Base-by-base conservation (phyloP, 2,329 filamentous ascomycete species). In the Colletotrichum camelliae region DNA sequence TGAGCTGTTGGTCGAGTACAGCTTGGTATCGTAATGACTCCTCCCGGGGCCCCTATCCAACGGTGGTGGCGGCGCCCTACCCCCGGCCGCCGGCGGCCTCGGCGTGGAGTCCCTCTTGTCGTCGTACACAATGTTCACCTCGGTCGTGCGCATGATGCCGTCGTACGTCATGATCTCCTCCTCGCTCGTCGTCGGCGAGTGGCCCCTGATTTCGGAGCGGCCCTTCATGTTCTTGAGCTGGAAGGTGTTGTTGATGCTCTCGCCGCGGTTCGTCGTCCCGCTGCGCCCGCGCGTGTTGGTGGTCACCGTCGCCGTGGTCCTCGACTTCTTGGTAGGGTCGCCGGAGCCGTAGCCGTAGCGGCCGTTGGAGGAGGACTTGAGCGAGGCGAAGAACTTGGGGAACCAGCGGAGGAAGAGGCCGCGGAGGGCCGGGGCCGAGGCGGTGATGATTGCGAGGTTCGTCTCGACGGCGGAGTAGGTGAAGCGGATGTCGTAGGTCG, bases 81-180 rank as follows among this genome's bases (percentile, higher is more conserved):
- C 37, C 10, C 37, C 48, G 71, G 29, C 29, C 4, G 31, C 3
- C 29, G 58, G 27, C 5, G 27, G 33, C 18, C 31, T 13, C 13
- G 52, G 70, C 43, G 58, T 68, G 4, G 73, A 65, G 15, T 73
- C 64, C 33, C 48, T 39, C 43, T 60, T 24, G 58, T 68, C 74
- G 48, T 60, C 73, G 70, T 74, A 65, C 12, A 69, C 65, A 16
- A 76, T 52, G 35, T 74, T 73, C 27, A 76, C 74, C 64, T 76
- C 70, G 8, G 33, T 68, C 21, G 74, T 74, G 62, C 74, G 70
- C 70, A 86, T 79, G 39, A 86, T 86, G 15, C 85, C 84, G 67
- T 86, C 84, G 67, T 85, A 84, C 7, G 84, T 84, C 83, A 86
- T 85, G 15, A 86, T 86, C 75, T 86, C 84, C 70, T 86, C 85